Evolutionary conservation across 2,329 filamentous ascomycete species (phyloP), one percentile per base, ranked within the genome.

Genomic region (Amylocarpus encephaloides): DNA sequence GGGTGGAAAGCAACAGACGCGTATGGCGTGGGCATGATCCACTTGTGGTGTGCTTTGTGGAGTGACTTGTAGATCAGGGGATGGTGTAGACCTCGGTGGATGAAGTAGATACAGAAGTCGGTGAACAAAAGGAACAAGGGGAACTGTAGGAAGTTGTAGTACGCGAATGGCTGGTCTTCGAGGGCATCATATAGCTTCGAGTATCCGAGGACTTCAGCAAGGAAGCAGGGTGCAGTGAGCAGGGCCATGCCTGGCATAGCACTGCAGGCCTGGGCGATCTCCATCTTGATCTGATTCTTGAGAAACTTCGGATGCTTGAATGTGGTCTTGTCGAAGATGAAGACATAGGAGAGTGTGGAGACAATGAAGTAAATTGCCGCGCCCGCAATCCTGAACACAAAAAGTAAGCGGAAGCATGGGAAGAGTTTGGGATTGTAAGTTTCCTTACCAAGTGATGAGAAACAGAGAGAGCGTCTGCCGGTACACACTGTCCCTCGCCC

Each of bases 41-140:
- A 97, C 75, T 95, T 96, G 82, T 97, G 92, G 72, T 97, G 92
- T 59, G 90, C 85, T 80, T 97, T 97, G 80, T 97, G 92, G 44
- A 96, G 77, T 59, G 76, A 75, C 75, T 91, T 94, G 80, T 97
- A 97, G 60, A 93, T 67, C 42, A 71, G 65, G 13, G 87, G 87
- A 70, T 90, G 84, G 71, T 95, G 90, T 54, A 94, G 78, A 50
- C 80, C 85, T 50, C 90, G 85, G 73, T 95, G 90, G 63, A 94
- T 92, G 78, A 86, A 88, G 77, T 95, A 95, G 73, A 95, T 91
- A 72, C 78, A 83, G 68, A 85, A 85, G 71, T 95, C 90, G 72
- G 90, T 95, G 68, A 95, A 95, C 65, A 83, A 67, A 65, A 95
- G 75, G 75, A 95, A 95, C 62, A 93, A 68, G 6, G 91, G 91